Percentiles rank a stretch among this genome's conserved stretches.
phyloP scores from a whole-genome alignment of 352 stramenopile species.

The Peronospora farinosa region DNA sequence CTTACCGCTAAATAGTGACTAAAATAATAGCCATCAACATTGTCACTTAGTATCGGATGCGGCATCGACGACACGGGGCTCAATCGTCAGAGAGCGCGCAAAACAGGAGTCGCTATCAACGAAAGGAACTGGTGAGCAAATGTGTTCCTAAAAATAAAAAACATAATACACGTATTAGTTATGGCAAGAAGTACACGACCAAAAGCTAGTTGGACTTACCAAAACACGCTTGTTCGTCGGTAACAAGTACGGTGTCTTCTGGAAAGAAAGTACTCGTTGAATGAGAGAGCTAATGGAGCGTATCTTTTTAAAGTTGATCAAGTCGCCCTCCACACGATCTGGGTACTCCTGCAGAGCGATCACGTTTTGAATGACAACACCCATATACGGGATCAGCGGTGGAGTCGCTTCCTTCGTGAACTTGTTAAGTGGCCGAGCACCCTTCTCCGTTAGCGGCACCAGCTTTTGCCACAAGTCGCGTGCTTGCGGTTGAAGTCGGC shows the following conservation, averaged over 20 bases:
- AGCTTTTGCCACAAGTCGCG: slow-evolving; percentile 80
- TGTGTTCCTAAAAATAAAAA: slow-evolving; percentile 45
- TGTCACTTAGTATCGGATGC: slow-evolving; percentile 12
- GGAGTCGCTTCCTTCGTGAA: slow-evolving; percentile 63
- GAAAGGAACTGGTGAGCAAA: slow-evolving; percentile 64
- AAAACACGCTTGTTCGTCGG: slow-evolving; percentile 72
- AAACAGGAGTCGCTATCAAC: slow-evolving; percentile 71
- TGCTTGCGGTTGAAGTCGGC: slow-evolving; percentile 51
- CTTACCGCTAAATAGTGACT: background rate
- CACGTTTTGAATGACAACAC: slow-evolving; percentile 82
- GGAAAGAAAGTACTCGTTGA: slow-evolving; percentile 49
- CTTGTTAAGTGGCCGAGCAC: slow-evolving; percentile 69
- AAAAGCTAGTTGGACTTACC: slow-evolving; percentile 34
- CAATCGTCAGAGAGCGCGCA: slow-evolving; percentile 69
- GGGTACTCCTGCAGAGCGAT: slow-evolving; percentile 80
- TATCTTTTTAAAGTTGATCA: slow-evolving; percentile 88
- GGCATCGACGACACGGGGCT: slow-evolving; percentile 62
- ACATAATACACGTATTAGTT: slow-evolving; percentile 3
- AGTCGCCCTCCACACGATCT: slow-evolving; percentile 59
- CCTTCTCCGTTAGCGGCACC: slow-evolving; percentile 79
- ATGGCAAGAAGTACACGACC: background rate
- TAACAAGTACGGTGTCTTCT: slow-evolving; percentile 76
- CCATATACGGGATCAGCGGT: slow-evolving; percentile 78
- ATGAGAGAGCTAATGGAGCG: slow-evolving; percentile 62
- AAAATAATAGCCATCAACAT: slow-evolving; percentile 1